Percentiles rank a stretch among this genome's conserved stretches.
Conservation (phyloP, 108 stramenopile genomes). For the Nitzschia palea region DNA sequence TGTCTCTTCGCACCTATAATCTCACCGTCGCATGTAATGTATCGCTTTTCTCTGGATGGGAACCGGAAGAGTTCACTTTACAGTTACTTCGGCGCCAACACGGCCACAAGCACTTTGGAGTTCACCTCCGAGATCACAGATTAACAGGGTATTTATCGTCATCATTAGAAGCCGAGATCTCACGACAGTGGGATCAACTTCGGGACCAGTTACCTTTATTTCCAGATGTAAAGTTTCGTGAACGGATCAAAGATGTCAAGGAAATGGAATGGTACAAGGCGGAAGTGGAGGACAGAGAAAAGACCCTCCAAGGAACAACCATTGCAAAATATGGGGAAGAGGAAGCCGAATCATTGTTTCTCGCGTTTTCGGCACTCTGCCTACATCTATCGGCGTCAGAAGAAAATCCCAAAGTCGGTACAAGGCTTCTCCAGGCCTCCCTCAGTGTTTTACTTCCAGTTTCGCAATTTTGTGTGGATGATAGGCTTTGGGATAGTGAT, state of each 20-base stretch:
- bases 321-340: slow-evolving; percentile 66
- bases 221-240: slow-evolving; percentile 43
- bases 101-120: slow-evolving; percentile 60
- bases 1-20: slow-evolving; percentile 65
- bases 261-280: slow-evolving; percentile 52
- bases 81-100: slow-evolving; percentile 45
- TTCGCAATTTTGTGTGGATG: slow-evolving; percentile 56
- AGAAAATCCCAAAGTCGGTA: slow-evolving; percentile 26
- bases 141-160: slow-evolving; percentile 46
- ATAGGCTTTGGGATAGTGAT: slow-evolving; percentile 61
- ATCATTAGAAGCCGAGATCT: slow-evolving; percentile 31
- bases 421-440: slow-evolving; percentile 33
- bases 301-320: slow-evolving; percentile 19
- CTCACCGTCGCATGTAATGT: slow-evolving; percentile 73
- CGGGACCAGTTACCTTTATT: slow-evolving; percentile 41
- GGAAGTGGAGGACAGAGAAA: slow-evolving; percentile 34
- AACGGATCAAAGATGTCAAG: slow-evolving; percentile 27
- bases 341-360: slow-evolving; percentile 47
- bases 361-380: slow-evolving; percentile 58
- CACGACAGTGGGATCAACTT: slow-evolving; percentile 53
- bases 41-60: slow-evolving; percentile 84
- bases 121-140: slow-evolving; percentile 45
- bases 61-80: slow-evolving; percentile 61
- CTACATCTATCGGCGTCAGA: slow-evolving; percentile 41
- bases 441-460: slow-evolving; percentile 75